These are phyloP conservation scores for Yarrowia bubula DNA, from an alignment of 805 yeast species.

Conservation along the genomic window DNA sequence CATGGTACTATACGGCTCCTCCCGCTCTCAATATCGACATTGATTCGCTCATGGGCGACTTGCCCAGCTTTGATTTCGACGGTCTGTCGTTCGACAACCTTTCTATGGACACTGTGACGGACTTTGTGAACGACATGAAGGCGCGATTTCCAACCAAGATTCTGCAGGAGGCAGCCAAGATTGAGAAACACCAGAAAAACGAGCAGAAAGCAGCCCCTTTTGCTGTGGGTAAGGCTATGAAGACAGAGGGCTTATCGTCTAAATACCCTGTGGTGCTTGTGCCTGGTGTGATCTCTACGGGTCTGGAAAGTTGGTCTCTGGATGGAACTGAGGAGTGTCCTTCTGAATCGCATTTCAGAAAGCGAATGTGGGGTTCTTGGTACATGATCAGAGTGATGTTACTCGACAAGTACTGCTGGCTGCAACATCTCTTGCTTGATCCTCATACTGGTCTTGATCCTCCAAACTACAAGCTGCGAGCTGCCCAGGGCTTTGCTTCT, in stretches of 20 bases:
- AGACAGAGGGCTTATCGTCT: conserved; percentile 51
- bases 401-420: conserved; percentile 89
- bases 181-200: conserved; percentile 48
- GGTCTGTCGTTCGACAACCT: conserved; percentile 50
- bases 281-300: conserved; percentile 95
- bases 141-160: conserved; percentile 68
- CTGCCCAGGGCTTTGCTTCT: conserved; percentile 95
- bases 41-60: background rate
- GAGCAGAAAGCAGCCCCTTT: conserved; percentile 66
- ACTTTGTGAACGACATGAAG: conserved; percentile 67
- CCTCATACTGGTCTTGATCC: conserved; percentile 93
- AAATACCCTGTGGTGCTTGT: conserved; percentile 84
- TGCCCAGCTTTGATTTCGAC: conserved; percentile 31
- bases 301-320: conserved; percentile 90
- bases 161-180: conserved; percentile 48
- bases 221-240: conserved; percentile 75
- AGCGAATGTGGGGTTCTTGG: conserved; percentile 94
- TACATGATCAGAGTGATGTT: conserved; percentile 93
- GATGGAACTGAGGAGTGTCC: conserved; percentile 78
- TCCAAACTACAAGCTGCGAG: conserved; percentile 70
- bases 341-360: conserved; percentile 78
- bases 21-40: background rate
- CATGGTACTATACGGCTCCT: conserved; percentile 57
- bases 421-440: conserved; percentile 85
- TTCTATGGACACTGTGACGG: conserved; percentile 57